Evolutionary conservation across 331 rosid species (phyloP), one percentile per base, ranked within the genome.

Genomic region (Quercus lobata): DNA sequence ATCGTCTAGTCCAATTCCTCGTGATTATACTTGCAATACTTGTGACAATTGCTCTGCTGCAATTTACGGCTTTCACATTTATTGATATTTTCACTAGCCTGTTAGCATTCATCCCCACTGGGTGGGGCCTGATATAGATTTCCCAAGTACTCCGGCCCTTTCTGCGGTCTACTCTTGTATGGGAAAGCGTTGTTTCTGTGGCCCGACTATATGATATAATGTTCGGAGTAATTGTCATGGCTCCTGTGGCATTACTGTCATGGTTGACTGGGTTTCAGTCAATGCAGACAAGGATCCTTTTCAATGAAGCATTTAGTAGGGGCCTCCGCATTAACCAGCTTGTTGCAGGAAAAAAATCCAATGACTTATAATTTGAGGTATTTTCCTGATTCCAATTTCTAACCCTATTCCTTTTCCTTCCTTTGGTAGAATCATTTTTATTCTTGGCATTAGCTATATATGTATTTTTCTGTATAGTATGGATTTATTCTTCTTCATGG

Each of bases 231-330:
- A 77, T 88, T 74, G 86, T 92, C 68, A 84, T 92, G 97, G 32
- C 76, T 71, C 96, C 98, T 61, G 93, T 92, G 80, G 97, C 98
- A 27, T 74, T 90, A 44, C 72, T 92, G 11, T 90, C 97, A 63
- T 92, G 97, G 96, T 85, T 89, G 71, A 96, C 97, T 37, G 94
- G 98, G 75, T 88, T 92, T 78, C 98, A 92, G 79, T 73, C 96
- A 30, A 94, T 94, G 98, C 98, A 92, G 87, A 89, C 94, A 27
- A 88, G 96, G 85, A 89, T 88, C 84, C 88, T 94, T 83, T 92
- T 94, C 83, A 94, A 94, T 4, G 94, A 92, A 76, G 98, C 97
- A 73, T 94, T 94, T 84, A 85, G 98, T 80, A 78, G 93, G 77
- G 98, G 97, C 41, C 96, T 92, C 53, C 82, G 82, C 37, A 90